Evolutionary conservation across 2,329 filamentous ascomycete species (phyloP), one percentile per base, ranked within the genome.

Genomic region (Penicillium digitatum): DNA sequence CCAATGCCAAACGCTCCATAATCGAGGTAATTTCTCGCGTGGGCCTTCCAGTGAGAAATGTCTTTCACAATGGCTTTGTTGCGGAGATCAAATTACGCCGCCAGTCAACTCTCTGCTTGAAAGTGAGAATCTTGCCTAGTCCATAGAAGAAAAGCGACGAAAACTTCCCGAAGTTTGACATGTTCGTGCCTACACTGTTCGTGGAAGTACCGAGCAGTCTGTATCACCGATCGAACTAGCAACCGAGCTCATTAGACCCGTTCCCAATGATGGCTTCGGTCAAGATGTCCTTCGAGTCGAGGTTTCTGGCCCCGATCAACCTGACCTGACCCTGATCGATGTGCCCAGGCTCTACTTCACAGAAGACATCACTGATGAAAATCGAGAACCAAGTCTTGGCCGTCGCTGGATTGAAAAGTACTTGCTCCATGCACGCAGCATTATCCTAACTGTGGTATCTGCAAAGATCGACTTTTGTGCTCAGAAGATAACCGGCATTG

Each of bases 281-380:
- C 64, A 79, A 71, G 69, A 81, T 75, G 78, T 84, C 22, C 74
- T 86, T 5, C 79, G 83, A 3, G 76, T 86, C 1, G 83, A 86
- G 58, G 80, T 85, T 64, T 78, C 74, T 6, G 83, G 83, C 0
- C 83, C 83, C 0, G 78, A 82, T 7, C 79, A 83, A 73, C 82
- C 82, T 0, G 77, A 86, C 8, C 67, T 87, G 40, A 86, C 81
- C 0, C 74, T 87, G 0, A 82, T 87, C 11, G 84, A 87, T 67
- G 71, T 87, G 18, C 84, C 84, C 0, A 83, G 84, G 1, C 70
- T 86, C 1, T 80, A 85, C 31, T 75, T 77, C 31, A 77, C 82
- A 9, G 78, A 77, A 50, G 82, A 79, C 59, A 10, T 14, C 4
- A 7, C 5, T 3, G 74, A 76, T 12, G 76, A 81, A 48, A 81